Percentiles rank a stretch among this genome's conserved stretches.
phyloP scores from a whole-genome alignment of 176 grass and related monocot genomes.

The Cocos nucifera region DNA sequence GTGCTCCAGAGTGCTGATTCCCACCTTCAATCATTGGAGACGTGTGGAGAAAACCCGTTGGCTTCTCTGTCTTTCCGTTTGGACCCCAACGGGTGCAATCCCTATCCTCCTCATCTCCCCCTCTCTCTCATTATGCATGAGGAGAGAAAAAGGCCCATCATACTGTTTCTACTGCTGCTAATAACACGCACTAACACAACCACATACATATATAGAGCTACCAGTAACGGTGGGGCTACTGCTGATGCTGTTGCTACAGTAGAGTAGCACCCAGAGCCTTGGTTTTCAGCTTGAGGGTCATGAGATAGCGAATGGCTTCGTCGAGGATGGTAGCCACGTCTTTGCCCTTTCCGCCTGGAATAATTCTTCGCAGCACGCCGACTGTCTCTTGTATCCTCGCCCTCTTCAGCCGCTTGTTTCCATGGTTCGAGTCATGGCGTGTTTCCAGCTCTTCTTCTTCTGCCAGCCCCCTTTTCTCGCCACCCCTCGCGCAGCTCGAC shows the following conservation, averaged over 20 bases:
- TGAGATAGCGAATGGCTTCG: constrained; percentile 89
- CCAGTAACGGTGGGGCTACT: neutral
- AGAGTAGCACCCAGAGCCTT: constrained; percentile 51
- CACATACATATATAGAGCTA: neutral
- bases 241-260: constrained; percentile 16
- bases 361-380: constrained; percentile 56
- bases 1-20: too few species aligned
- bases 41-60: constrained; percentile 8
- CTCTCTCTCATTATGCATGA: neutral
- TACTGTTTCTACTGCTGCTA: constrained; percentile 17
- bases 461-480: too few species aligned
- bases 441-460: constrained; percentile 25
- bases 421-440: constrained; percentile 8
- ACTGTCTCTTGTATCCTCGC: constrained; percentile 87
- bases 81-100: too few species aligned
- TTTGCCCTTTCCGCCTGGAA: constrained; percentile 66
- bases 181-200: neutral
- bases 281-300: constrained; percentile 76
- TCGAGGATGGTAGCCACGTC: constrained; percentile 71
- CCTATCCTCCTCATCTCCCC: too few species aligned
- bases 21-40: constrained; percentile 14
- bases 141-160: neutral
- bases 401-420: constrained; percentile 43
- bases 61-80: neutral
- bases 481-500: constrained; percentile 55